Evolutionary conservation across 345 rosid species (phyloP), one percentile per base, ranked within the genome.

Genomic region (Luvunga scandens): DNA sequence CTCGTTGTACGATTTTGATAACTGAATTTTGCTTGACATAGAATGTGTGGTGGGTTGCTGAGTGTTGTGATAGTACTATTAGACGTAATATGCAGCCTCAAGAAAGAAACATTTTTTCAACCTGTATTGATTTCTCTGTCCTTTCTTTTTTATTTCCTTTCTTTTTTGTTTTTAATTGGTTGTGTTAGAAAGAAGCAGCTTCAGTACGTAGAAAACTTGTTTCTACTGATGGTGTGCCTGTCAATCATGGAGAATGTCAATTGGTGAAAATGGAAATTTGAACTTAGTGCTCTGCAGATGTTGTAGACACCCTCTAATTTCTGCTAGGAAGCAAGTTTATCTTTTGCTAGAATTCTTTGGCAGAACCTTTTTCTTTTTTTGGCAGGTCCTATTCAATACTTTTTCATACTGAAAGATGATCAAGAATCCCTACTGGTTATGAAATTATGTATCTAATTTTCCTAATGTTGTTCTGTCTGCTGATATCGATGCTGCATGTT

Each of bases 401-500:
- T 62, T 9, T 27, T 53, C 36, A 0, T 18, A 22, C 16, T 38
- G 61, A 62, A 24, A 33, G 10, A 50, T 48, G 27, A 63, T n/a
- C 24, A 63, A 7, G 31, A 70, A 24, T 78, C 59, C 53, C 1
- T 24, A 50, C 9, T 31, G 16, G 14, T 28, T 61, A 53, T 64
- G 9, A 72, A 39, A 45, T 31, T 66, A 13, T 36, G 42, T 70
- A 67, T 27, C 50, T 19, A 4, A 62, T 6, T 9, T 80, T 34
- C 12, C 30, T 68, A 31, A 28, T 19, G 55, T 66, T 30, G n/a
- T 61, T 53, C n/a, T 64, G 39, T 73, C 60, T 45, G 60, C 25
- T 84, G 39, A 75, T 75, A 25, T 56, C 14, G 36, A 76, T 61
- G 65, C 61, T 78, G 31, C 68, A 53, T 45, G 42, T 72, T 75